phyloP scores from a whole-genome alignment of 306 rosid genomes.

The Quercus aquifolioides region DNA sequence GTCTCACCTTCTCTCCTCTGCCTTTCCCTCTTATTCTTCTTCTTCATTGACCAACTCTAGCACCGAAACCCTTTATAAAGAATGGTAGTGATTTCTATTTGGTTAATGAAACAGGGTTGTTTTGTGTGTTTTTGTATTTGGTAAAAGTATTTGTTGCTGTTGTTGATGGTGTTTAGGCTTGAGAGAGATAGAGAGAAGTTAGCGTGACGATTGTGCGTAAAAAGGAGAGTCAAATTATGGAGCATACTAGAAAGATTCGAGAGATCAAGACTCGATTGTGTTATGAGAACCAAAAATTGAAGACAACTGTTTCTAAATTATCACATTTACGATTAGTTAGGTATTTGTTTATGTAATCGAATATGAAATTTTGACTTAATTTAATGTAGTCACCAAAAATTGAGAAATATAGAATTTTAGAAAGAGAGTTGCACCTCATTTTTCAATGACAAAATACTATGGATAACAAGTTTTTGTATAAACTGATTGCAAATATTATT shows the following conservation, averaged over 20 bases:
- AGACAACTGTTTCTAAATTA: constrained; percentile 36
- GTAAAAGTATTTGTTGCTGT: background rate
- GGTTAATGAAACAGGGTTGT: background rate
- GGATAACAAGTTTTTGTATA: too few relatives aligned
- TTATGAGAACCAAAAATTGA: constrained; percentile 35
- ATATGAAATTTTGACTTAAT: too few relatives aligned
- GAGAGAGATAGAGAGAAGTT: constrained; percentile 54
- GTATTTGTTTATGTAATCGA: constrained; percentile 18
- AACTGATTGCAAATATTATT: too few relatives aligned
- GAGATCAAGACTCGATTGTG: constrained; percentile 31
- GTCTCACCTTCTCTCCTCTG: constrained; percentile 56
- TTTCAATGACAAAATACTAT: too few relatives aligned
- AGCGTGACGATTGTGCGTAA: constrained; percentile 50
- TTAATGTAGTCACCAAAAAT: too few relatives aligned
- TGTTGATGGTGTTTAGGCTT: constrained; percentile 34
- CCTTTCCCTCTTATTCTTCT: constrained; percentile 30
- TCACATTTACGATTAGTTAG: constrained; percentile 50
- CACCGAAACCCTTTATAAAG: constrained; percentile 44
- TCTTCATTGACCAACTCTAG: background rate
- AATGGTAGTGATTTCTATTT: constrained; percentile 26
- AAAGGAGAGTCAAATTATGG: constrained; percentile 65
- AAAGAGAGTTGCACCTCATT: too few relatives aligned
- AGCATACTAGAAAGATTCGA: constrained; percentile 51
- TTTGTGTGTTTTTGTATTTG: background rate
- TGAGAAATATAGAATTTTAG: too few relatives aligned